Evolutionary conservation across 129 eudicot species (phyloP).

Genomic region (Saposhnikovia divaricata): DNA sequence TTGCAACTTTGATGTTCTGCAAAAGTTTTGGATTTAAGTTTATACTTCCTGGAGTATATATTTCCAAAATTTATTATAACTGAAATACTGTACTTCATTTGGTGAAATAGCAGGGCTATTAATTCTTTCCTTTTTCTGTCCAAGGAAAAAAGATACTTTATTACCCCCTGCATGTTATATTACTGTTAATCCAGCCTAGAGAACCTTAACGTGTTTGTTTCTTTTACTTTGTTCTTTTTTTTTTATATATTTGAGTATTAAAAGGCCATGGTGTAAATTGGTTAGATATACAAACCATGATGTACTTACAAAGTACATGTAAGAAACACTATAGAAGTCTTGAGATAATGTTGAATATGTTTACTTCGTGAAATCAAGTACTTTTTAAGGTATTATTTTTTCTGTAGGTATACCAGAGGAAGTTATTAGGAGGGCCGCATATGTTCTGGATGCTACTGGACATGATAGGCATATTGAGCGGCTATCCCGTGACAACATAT

Average conservation of each 20-base stretch:
- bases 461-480: constrained; percentile 47
- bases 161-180: not conserved
- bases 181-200: not conserved
- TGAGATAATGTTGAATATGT: not conserved
- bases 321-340: not conserved
- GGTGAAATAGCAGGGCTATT: not conserved
- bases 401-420: constrained; percentile 61
- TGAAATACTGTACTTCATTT: not conserved
- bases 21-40: not conserved
- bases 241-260: not conserved
- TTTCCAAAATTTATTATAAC: not conserved
- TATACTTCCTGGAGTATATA: not conserved
- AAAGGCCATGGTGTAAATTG: not conserved
- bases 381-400: not conserved
- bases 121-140: not conserved
- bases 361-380: not conserved
- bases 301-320: not conserved
- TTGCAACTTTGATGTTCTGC: not conserved
- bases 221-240: not conserved
- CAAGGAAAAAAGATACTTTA: not conserved
- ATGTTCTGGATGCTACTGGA: constrained; percentile 42
- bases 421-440: constrained; percentile 69
- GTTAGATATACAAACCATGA: not conserved
- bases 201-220: not conserved
- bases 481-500: constrained; percentile 37